Percentiles rank a stretch among this genome's conserved stretches.
These are phyloP conservation scores for Hanseniaspora hatyaiensis DNA, from an alignment of 805 yeast genomes.

Conservation along the genomic window DNA sequence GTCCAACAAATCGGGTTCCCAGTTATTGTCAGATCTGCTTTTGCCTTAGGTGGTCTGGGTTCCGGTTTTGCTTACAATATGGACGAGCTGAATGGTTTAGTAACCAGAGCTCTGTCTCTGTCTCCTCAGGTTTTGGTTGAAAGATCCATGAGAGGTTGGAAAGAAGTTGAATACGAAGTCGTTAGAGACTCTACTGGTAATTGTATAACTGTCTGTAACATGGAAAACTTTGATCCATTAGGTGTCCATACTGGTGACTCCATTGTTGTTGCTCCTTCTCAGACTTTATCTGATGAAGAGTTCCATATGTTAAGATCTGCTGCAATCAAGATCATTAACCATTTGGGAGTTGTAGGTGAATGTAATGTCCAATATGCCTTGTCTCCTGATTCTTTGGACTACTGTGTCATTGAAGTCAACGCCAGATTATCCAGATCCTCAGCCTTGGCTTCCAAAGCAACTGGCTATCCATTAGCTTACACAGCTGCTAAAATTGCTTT, in stretches of 20 bases:
- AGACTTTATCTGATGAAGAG: conserved; percentile 91
- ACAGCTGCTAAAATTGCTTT: conserved; percentile 95
- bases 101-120: conserved; percentile 85
- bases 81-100: conserved; percentile 65
- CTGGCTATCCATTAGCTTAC: conserved; percentile 96
- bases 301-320: conserved; percentile 96
- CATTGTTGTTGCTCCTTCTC: conserved; percentile 97
- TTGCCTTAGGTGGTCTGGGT: conserved; percentile 94
- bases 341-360: conserved; percentile 97
- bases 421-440: conserved; percentile 96
- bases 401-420: conserved; percentile 94
- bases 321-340: conserved; percentile 93
- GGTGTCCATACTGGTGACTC: conserved; percentile 99
- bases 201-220: conserved; percentile 97
- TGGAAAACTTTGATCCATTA: conserved; percentile 97
- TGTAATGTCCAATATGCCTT: conserved; percentile 96
- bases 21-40: conserved; percentile 93
- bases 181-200: conserved; percentile 94
- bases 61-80: conserved; percentile 93
- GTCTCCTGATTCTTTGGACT: conserved; percentile 85
- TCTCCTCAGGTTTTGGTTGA: conserved; percentile 94
- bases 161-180: conserved; percentile 96
- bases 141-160: conserved; percentile 98
- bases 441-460: conserved; percentile 97
- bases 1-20: conserved; percentile 86